Percentiles rank a stretch among this genome's conserved stretches.
Conservation (phyloP, 2,329 filamentous ascomycete genomes). For the Aureobasidium musti region DNA sequence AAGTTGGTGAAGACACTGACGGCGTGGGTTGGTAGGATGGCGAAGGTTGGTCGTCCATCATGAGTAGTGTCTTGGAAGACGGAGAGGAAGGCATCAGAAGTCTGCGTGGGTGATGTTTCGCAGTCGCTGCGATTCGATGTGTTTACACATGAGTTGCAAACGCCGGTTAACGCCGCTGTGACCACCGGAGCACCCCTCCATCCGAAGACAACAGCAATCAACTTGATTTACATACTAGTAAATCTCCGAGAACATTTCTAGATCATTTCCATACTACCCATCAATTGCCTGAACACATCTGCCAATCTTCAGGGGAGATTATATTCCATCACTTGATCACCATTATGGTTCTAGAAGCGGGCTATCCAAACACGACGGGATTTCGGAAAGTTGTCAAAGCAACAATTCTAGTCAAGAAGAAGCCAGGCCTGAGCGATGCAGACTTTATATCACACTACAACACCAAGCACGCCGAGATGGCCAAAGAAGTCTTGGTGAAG, state of each 20-base stretch:
- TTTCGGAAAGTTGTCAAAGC: slow-evolving; percentile 53
- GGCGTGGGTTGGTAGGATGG: background rate
- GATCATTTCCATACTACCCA: background rate
- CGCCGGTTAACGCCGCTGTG: background rate
- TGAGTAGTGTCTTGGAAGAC: background rate
- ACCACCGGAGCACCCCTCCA: slow-evolving; percentile 11
- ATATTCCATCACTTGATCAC: background rate
- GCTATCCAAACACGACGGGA: slow-evolving; percentile 48
- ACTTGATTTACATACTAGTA: background rate
- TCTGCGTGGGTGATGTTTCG: background rate
- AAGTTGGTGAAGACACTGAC: background rate
- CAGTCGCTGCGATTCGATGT: background rate
- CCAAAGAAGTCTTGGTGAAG: slow-evolving; percentile 48
- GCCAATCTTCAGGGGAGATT: background rate
- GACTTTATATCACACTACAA: slow-evolving; percentile 53
- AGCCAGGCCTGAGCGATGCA: slow-evolving; percentile 48
- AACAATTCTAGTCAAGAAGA: slow-evolving; percentile 52
- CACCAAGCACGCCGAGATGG: slow-evolving; percentile 48
- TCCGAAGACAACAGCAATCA: background rate
- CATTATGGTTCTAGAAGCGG: slow-evolving; percentile 47
- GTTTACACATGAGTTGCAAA: background rate
- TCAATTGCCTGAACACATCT: background rate
- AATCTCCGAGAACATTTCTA: slow-evolving; percentile 9
- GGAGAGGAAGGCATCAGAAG: background rate
- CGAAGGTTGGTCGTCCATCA: background rate